Conservation (phyloP, 2,329 filamentous ascomycete genomes). For the Ophiostoma novo-ulmi region DNA sequence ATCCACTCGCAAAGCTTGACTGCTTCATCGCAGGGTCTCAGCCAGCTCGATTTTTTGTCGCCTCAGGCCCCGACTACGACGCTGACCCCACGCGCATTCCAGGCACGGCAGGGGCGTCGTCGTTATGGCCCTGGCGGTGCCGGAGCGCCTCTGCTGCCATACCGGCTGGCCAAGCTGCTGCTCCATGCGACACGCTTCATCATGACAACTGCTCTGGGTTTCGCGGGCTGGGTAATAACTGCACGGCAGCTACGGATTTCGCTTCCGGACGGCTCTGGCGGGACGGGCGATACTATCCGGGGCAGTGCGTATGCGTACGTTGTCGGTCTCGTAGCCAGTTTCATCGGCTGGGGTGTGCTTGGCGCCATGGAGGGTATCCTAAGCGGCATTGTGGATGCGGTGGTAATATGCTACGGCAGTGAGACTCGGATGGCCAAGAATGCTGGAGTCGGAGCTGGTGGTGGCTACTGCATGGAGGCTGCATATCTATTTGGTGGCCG, state of each 20-base stretch:
- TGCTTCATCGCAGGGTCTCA: conserved; percentile 70
- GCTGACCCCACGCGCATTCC: conserved; percentile 52
- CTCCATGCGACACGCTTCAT: conserved; percentile 87
- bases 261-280: conserved; percentile 42
- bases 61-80: conserved; percentile 69
- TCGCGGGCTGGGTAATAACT: conserved; percentile 94
- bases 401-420: conserved; percentile 90
- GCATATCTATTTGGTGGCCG: conserved; percentile 76
- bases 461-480: conserved; percentile 85
- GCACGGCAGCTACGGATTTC: conserved; percentile 68
- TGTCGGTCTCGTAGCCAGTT: conserved; percentile 83
- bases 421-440: conserved; percentile 64
- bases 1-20: conserved; percentile 85
- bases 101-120: conserved; percentile 26
- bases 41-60: conserved; percentile 75
- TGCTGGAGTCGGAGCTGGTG: conserved; percentile 36
- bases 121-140: conserved; percentile 33
- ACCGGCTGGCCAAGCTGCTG: conserved; percentile 83
- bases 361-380: conserved; percentile 86
- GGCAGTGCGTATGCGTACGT: conserved; percentile 94
- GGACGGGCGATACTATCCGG: conserved; percentile 43
- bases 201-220: conserved; percentile 83
- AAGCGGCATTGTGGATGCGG: conserved; percentile 79
- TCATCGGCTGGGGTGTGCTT: conserved; percentile 90
- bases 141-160: conserved; percentile 63